Percentiles rank a stretch among this genome's conserved stretches.
These are phyloP conservation scores for Arthrobotrys conoides DNA, from an alignment of 2,329 filamentous ascomycete genomes.

Conservation along the genomic window DNA sequence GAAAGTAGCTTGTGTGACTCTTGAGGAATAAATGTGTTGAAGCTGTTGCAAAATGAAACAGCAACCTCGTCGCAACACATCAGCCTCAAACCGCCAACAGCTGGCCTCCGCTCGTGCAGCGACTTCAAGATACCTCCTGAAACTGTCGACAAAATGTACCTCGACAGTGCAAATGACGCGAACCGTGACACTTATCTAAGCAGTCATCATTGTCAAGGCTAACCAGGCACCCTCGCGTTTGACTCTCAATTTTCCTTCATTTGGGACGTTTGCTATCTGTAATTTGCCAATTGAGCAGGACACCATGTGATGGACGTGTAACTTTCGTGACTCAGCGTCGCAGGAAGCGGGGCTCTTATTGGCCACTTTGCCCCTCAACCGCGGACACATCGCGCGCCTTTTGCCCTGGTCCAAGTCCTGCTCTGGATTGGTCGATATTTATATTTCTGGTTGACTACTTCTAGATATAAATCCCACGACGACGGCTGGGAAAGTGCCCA, in stretches of 20 bases:
- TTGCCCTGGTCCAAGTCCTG: slow-evolving; percentile 1
- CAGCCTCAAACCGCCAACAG: background rate
- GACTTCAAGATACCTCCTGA: background rate
- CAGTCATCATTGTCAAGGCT: slow-evolving; percentile 47
- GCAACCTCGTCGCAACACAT: slow-evolving; percentile 38
- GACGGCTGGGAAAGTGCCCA: slow-evolving; percentile 4
- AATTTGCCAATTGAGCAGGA: slow-evolving; percentile 19
- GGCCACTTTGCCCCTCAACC: slow-evolving; percentile 58
- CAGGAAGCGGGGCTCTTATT: slow-evolving; percentile 44
- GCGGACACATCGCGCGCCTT: slow-evolving; percentile 42
- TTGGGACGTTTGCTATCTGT: slow-evolving; percentile 38
- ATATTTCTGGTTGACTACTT: slow-evolving; percentile 1
- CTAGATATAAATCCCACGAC: slow-evolving; percentile 43
- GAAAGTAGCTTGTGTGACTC: background rate
- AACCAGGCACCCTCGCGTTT: slow-evolving; percentile 55
- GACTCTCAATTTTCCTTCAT: slow-evolving; percentile 37
- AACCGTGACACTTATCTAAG: slow-evolving; percentile 27
- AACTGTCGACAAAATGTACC: slow-evolving; percentile 17
- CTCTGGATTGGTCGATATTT: slow-evolving; percentile 39
- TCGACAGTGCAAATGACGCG: slow-evolving; percentile 22
- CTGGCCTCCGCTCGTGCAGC: slow-evolving; percentile 24
- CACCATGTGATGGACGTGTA: slow-evolving; percentile 60
- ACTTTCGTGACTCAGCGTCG: slow-evolving; percentile 60
- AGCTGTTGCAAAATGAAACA: slow-evolving; percentile 40
- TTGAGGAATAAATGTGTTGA: slow-evolving; percentile 30